Conservation (phyloP, 306 rosid species). For the Trichosanthes truncata region DNA sequence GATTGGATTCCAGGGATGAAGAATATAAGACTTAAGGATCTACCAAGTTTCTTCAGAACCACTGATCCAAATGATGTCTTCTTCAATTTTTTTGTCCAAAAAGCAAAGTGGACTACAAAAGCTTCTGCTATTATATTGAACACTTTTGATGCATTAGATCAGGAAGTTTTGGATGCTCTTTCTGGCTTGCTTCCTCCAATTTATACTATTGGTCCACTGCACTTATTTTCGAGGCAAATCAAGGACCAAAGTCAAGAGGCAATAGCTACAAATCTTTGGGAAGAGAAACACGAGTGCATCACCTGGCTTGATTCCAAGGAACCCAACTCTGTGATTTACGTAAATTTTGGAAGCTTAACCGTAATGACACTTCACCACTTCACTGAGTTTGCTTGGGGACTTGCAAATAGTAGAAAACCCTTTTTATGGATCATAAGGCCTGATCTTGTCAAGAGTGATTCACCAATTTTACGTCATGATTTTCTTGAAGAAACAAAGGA, state of each 20-base stretch:
- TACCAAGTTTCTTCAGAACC: conserved; percentile 12
- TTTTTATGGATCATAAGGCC: conserved; percentile 11
- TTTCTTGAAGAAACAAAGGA: conserved; percentile 3
- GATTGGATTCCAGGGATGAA: not conserved
- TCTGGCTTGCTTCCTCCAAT: not conserved
- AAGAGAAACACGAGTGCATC: conserved; percentile 5
- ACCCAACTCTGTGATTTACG: not conserved
- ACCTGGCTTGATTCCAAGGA: conserved; percentile 10
- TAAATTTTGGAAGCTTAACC: not conserved
- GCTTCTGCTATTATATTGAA: not conserved
- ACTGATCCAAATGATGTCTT: conserved; percentile 7
- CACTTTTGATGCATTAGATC: not conserved
- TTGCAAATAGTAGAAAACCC: conserved; percentile 2
- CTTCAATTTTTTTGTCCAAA: not conserved
- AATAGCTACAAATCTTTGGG: conserved; percentile 10
- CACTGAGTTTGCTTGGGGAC: conserved; percentile 5
- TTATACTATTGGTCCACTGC: not conserved
- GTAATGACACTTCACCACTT: not conserved
- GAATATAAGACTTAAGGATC: not conserved
- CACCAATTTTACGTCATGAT: not conserved
- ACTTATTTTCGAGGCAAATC: not conserved
- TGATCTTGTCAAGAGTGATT: conserved; percentile 5
- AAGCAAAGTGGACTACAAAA: not conserved
- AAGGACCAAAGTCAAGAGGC: not conserved
- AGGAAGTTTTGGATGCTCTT: not conserved